phyloP scores from a whole-genome alignment of 768 basidiomycete genomes.

The Hygrophorus russula region DNA sequence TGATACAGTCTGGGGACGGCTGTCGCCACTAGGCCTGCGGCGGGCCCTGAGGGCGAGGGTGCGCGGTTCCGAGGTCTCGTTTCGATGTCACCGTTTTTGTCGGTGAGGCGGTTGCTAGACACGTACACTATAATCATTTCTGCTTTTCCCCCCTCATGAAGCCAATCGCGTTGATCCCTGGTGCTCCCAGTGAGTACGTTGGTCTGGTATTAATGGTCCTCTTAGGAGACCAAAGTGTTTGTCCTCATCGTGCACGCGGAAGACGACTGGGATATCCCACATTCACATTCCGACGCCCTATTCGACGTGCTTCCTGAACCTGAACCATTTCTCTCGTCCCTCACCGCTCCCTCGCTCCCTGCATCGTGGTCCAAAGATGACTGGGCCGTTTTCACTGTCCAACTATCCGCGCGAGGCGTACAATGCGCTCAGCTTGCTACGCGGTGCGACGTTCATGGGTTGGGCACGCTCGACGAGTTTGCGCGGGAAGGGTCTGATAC shows the following conservation, averaged over 20 bases:
- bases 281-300: conserved; percentile 60
- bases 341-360: conserved; percentile 16
- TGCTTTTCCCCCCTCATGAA: conserved; percentile 62
- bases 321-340: conserved; percentile 47
- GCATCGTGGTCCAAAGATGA: conserved; percentile 19
- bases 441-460: conserved; percentile 35
- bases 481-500: conserved; percentile 23
- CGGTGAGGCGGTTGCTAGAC: conserved; percentile 50
- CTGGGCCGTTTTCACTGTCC: conserved; percentile 31
- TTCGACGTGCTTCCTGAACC: conserved; percentile 66
- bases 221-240: conserved; percentile 46
- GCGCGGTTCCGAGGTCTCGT: conserved; percentile 34
- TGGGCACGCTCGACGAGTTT: conserved; percentile 53
- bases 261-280: conserved; percentile 72
- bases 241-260: conserved; percentile 69
- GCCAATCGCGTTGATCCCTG: conserved; percentile 59
- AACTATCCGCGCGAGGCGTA: conserved; percentile 29
- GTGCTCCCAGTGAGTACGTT: conserved; percentile 49
- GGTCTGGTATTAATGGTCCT: too few relatives aligned
- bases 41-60: conserved; percentile 31
- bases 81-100: conserved; percentile 50
- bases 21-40: conserved; percentile 45
- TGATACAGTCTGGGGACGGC: conserved; percentile 85
- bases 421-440: conserved; percentile 34
- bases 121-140: conserved; percentile 59